Percentiles rank a stretch among this genome's conserved stretches.
Conservation (phyloP, 805 yeast genomes). For the Schizosaccharomyces osmophilus region DNA sequence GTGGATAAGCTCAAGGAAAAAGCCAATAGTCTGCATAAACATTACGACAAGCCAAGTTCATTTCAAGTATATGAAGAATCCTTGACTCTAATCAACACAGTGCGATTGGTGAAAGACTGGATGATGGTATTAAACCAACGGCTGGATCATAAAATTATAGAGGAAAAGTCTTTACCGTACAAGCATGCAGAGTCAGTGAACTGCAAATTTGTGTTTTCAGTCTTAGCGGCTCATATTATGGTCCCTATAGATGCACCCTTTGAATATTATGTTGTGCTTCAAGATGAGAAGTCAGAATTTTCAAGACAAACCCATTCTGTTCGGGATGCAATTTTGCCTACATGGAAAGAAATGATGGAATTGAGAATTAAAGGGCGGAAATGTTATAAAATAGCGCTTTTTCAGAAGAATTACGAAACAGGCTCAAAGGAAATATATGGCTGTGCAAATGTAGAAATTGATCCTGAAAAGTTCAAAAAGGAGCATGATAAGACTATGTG, state of each 20-base stretch:
- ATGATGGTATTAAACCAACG: neutral
- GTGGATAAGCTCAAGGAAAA: neutral
- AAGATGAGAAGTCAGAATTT: neutral
- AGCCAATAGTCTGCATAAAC: neutral
- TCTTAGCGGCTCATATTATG: neutral
- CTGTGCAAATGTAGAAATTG: neutral
- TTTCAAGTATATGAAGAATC: neutral
- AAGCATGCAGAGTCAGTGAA: neutral
- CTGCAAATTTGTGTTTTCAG: neutral
- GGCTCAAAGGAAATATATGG: neutral
- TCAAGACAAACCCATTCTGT: neutral
- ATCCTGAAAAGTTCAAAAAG: neutral
- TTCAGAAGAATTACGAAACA: neutral
- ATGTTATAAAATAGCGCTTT: neutral
- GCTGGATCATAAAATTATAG: neutral
- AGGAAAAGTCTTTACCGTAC: neutral
- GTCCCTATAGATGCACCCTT: neutral
- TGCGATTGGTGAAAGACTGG: neutral
- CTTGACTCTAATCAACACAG: neutral
- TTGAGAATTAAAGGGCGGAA: neutral
- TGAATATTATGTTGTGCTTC: neutral
- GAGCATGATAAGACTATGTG: neutral
- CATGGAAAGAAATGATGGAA: neutral
- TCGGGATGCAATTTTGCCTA: neutral
- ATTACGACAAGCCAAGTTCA: neutral